phyloP scores from a whole-genome alignment of 805 yeast species.

The Nakazawaea ishiwadae region DNA sequence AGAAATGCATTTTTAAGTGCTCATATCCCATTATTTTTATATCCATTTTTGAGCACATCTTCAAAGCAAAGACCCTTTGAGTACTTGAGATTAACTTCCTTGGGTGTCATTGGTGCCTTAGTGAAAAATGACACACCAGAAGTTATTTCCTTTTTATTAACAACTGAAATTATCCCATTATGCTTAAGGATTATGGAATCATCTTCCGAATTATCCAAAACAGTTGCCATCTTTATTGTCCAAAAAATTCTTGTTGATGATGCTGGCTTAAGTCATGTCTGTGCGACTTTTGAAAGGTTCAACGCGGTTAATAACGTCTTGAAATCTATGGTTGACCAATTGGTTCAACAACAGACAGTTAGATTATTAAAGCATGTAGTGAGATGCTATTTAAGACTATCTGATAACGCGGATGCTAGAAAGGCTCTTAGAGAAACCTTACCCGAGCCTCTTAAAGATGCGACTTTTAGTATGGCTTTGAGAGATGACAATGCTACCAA shows the following conservation, averaged over 20 bases:
- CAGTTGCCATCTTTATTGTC: constrained; percentile 94
- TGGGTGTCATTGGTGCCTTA: constrained; percentile 95
- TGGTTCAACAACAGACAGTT: constrained; percentile 71
- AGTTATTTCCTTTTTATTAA: constrained; percentile 82
- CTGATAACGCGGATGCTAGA: constrained; percentile 88
- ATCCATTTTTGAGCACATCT: constrained; percentile 90
- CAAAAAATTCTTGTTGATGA: constrained; percentile 92
- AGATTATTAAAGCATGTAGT: constrained; percentile 89
- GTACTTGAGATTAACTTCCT: constrained; percentile 83
- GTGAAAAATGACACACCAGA: constrained; percentile 96
- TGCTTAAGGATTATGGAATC: constrained; percentile 94
- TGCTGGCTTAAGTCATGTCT: constrained; percentile 83
- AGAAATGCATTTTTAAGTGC: constrained; percentile 81
- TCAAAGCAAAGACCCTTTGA: constrained; percentile 92
- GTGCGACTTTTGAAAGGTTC: constrained; percentile 93
- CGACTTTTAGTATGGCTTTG: constrained; percentile 72
- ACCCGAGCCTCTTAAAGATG: constrained; percentile 85
- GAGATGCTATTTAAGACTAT: constrained; percentile 83
- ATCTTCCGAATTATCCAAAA: constrained; percentile 87
- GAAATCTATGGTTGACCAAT: constrained; percentile 80
- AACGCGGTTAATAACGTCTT: constrained; percentile 90
- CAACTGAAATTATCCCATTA: constrained; percentile 96
- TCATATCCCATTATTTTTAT: constrained; percentile 85
- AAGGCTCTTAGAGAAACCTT: constrained; percentile 76
- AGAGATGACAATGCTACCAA: constrained; percentile 88